phyloP scores from a whole-genome alignment of 2,329 filamentous ascomycete species.

The Ceratocystis destructans region DNA sequence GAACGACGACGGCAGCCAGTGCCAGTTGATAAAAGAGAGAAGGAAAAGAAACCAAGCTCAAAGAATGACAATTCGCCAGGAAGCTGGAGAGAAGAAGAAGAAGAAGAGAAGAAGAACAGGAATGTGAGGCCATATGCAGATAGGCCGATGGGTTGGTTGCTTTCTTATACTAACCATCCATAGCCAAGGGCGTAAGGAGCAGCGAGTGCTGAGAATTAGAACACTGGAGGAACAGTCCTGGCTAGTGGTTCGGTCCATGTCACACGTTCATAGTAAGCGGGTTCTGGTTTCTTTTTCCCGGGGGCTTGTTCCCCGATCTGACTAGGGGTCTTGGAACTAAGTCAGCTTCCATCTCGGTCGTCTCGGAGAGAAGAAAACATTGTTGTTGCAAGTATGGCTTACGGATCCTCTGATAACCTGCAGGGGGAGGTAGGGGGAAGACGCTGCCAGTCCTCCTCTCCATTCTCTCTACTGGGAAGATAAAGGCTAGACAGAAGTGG shows the following conservation, averaged over 20 bases:
- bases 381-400: neutral
- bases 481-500: neutral
- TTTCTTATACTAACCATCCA: neutral
- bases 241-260: neutral
- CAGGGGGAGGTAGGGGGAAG: neutral
- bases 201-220: neutral
- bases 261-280: slow-evolving; percentile 1
- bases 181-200: neutral
- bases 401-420: neutral
- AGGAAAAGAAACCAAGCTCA: neutral
- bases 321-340: neutral
- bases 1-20: slow-evolving; percentile 16
- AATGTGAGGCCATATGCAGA: neutral
- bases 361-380: neutral
- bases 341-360: neutral
- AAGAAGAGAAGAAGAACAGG: slow-evolving; percentile 4
- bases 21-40: slow-evolving; percentile 12
- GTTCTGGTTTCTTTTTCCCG: neutral
- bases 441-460: neutral
- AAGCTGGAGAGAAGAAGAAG: slow-evolving; percentile 10
- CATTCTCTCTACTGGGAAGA: neutral
- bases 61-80: slow-evolving; percentile 10
- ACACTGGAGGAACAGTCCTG: no score
- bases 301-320: neutral
- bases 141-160: neutral